phyloP scores from a whole-genome alignment of 1,284 basidiomycete species.

The Puccinia hordei region DNA sequence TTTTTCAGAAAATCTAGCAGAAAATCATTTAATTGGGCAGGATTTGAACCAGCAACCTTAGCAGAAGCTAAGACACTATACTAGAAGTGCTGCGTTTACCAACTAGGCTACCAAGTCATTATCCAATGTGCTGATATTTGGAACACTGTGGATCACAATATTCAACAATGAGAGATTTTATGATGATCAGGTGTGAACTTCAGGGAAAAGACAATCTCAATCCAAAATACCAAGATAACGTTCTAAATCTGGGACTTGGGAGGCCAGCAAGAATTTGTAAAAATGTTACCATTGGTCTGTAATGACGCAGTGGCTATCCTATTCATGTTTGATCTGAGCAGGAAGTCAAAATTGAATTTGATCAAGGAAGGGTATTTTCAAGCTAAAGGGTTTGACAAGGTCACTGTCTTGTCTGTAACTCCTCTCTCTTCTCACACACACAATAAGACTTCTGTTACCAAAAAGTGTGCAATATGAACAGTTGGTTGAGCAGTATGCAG shows the following conservation, averaged over 20 bases:
- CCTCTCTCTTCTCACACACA: background rate
- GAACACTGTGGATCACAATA: too few species aligned
- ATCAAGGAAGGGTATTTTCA: constrained; percentile 99
- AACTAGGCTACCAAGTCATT: too few species aligned
- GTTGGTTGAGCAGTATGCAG: too few species aligned
- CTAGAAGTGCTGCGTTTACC: too few species aligned
- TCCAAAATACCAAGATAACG: constrained; percentile 94
- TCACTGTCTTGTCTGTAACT: constrained; percentile 60
- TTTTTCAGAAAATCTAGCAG: too few species aligned
- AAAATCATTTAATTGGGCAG: too few species aligned
- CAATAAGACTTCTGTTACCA: too few species aligned
- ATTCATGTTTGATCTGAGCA: constrained; percentile 98
- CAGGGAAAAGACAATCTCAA: constrained; percentile 98
- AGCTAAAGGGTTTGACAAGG: constrained; percentile 97
- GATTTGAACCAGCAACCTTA: too few species aligned
- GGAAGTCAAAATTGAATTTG: constrained; percentile 93
- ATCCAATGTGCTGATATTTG: too few species aligned
- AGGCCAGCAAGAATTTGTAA: constrained; percentile 95
- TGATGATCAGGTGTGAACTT: constrained; percentile 81
- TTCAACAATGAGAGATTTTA: too few species aligned
- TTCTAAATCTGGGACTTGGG: constrained; percentile 99
- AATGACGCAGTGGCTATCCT: constrained; percentile 98
- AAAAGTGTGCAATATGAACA: too few species aligned
- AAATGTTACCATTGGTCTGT: constrained; percentile 96
- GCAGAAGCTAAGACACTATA: too few species aligned